Conservation (phyloP, 208 protist species). For the Crithidia sp. region DNA sequence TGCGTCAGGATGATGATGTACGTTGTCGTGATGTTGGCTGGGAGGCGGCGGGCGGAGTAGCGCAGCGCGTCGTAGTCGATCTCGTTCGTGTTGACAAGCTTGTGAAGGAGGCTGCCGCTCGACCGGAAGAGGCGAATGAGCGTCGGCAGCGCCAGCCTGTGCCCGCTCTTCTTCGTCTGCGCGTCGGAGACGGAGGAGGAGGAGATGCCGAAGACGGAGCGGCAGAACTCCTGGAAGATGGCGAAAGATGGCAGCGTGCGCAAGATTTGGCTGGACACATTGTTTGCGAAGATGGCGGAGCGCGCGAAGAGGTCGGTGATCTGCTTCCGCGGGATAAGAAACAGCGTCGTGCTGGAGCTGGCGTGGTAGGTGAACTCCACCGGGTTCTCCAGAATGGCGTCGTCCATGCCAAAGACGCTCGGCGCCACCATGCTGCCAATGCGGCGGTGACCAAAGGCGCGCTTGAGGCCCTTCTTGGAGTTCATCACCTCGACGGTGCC, state of each 20-base stretch:
- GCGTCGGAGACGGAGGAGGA: slow-evolving; percentile 46
- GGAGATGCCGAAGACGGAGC: slow-evolving; percentile 70
- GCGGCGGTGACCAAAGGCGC: slow-evolving; percentile 73
- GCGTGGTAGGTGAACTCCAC: slow-evolving; percentile 84
- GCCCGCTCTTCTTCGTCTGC: slow-evolving; percentile 28
- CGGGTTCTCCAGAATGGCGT: slow-evolving; percentile 76
- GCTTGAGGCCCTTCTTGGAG: slow-evolving; percentile 69
- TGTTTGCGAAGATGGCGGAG: slow-evolving; percentile 81
- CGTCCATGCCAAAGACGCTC: slow-evolving; percentile 81
- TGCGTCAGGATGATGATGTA: slow-evolving; percentile 69
- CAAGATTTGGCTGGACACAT: slow-evolving; percentile 70
- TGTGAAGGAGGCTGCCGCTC: slow-evolving; percentile 63
- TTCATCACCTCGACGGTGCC: slow-evolving; percentile 89
- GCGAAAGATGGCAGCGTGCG: slow-evolving; percentile 73
- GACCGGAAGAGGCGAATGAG: slow-evolving; percentile 60
- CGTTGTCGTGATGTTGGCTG: slow-evolving; percentile 67
- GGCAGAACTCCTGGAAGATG: slow-evolving; percentile 79
- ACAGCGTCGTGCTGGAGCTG: slow-evolving; percentile 61
- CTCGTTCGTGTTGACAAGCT: slow-evolving; percentile 47
- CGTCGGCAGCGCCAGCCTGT: slow-evolving; percentile 55
- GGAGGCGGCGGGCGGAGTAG: slow-evolving; percentile 70
- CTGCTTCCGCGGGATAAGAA: slow-evolving; percentile 76
- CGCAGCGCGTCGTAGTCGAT: slow-evolving; percentile 74
- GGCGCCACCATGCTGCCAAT: slow-evolving; percentile 77
- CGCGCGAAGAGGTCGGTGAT: slow-evolving; percentile 64